Percentiles rank a stretch among this genome's conserved stretches.
Conservation (phyloP, 495 filamentous ascomycete species). For the Neurospora sp. region DNA sequence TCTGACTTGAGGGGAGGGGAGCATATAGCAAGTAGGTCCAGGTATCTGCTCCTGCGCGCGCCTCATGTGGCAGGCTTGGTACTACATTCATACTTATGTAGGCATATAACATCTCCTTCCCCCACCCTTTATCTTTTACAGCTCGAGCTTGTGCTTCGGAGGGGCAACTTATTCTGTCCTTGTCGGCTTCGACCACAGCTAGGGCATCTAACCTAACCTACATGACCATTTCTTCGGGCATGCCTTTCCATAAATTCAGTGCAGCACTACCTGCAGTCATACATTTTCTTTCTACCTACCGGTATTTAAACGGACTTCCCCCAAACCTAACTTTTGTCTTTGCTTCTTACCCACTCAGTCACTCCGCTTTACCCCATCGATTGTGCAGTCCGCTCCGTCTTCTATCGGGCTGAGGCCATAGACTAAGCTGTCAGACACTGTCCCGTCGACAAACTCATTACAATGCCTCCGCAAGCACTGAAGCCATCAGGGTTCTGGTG, state of each 20-base stretch:
- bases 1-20: neutral
- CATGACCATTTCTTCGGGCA: neutral
- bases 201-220: neutral
- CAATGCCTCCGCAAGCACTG: neutral
- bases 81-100: neutral
- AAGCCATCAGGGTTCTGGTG: constrained; percentile 32
- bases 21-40: neutral
- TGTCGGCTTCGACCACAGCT: neutral
- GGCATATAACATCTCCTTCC: neutral
- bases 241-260: neutral
- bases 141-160: neutral
- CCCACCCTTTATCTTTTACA: neutral
- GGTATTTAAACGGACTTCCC: neutral
- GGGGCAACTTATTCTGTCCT: neutral
- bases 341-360: neutral
- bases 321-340: neutral
- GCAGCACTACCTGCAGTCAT: neutral
- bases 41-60: neutral
- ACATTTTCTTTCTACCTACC: neutral
- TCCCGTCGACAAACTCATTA: neutral
- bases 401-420: neutral
- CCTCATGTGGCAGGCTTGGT: neutral
- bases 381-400: neutral
- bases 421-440: neutral
- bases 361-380: neutral